phyloP scores from a whole-genome alignment of 768 basidiomycete genomes.

The Pleurotus tuber-regium region DNA sequence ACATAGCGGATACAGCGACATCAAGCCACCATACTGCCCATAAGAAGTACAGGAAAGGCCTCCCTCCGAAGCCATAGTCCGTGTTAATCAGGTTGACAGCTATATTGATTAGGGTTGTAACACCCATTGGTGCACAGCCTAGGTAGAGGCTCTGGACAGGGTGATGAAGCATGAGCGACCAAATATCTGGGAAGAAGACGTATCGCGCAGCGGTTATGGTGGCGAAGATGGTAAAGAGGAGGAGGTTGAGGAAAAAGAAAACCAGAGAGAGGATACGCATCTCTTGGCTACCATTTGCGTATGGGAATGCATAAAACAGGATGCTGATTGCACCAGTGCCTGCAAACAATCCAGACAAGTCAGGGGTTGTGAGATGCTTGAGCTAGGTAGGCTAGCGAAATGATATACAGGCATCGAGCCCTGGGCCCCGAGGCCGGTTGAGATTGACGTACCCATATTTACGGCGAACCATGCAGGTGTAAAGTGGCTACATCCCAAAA shows the following conservation, averaged over 20 bases:
- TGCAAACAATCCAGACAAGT: constrained; percentile 14
- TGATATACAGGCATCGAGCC: too few species aligned
- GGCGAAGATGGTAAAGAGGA: constrained; percentile 43
- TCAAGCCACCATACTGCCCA: constrained; percentile 10
- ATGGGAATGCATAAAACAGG: constrained; percentile 58
- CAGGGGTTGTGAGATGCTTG: background rate
- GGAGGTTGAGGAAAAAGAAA: constrained; percentile 33
- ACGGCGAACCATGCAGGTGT: constrained; percentile 43
- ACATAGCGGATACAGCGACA: constrained; percentile 20
- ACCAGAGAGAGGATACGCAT: constrained; percentile 29
- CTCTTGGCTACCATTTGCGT: constrained; percentile 37
- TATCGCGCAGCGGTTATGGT: constrained; percentile 38
- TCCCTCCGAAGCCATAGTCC: constrained; percentile 46
- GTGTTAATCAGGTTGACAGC: constrained; percentile 38
- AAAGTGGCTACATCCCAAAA: constrained; percentile 28
- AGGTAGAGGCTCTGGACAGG: constrained; percentile 51
- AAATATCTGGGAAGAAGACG: constrained; percentile 36
- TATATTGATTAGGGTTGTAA: constrained; percentile 47
- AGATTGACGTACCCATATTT: constrained; percentile 41
- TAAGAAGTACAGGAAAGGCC: constrained; percentile 39
- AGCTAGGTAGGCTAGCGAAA: too few species aligned
- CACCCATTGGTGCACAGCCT: constrained; percentile 46
- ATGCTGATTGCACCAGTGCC: constrained; percentile 52
- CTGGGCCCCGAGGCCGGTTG: too few species aligned
- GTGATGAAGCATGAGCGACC: constrained; percentile 45